A percentile compares a stretch with the other conserved stretches of the same genome.
These are phyloP conservation scores for Podaxis sp. DNA, from an alignment of 768 basidiomycete genomes.

Conservation along the genomic window DNA sequence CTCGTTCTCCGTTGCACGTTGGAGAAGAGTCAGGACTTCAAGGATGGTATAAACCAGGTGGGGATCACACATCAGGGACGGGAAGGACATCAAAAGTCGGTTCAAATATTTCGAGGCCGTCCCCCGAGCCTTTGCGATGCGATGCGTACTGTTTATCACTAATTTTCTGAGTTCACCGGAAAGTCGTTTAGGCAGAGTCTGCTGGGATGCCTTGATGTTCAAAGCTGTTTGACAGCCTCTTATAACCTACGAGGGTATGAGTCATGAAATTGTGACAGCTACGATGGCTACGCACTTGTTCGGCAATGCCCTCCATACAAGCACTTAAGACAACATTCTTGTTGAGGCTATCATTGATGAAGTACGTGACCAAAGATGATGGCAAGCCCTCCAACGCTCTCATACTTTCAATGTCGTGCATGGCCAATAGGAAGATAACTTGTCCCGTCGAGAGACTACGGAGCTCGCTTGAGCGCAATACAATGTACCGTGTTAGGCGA, in stretches of 20 bases:
- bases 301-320: conserved; percentile 85
- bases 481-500: conserved; percentile 63
- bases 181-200: conserved; percentile 68
- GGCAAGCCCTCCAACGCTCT: conserved; percentile 78
- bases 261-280: conserved; percentile 2
- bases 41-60: conserved; percentile 85
- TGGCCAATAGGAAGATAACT: conserved; percentile 78
- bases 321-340: conserved; percentile 59
- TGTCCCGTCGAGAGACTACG: conserved; percentile 79
- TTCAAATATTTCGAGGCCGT: conserved; percentile 83
- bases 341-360: conserved; percentile 85
- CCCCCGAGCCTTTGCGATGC: conserved; percentile 77
- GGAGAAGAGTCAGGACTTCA: conserved; percentile 87
- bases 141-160: conserved; percentile 78
- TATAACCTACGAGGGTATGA: conserved; percentile 58
- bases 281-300: conserved; percentile 55
- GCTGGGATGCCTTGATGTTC: conserved; percentile 73
- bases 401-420: conserved; percentile 88
- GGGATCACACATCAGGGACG: conserved; percentile 91
- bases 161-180: conserved; percentile 75
- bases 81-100: conserved; percentile 85
- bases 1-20: conserved; percentile 88
- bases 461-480: conserved; percentile 65
- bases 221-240: conserved; percentile 71
- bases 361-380: conserved; percentile 83